Evolutionary conservation across 2,329 filamentous ascomycete species (phyloP), one percentile per base, ranked within the genome.

Genomic region (Apiospora koreana): DNA sequence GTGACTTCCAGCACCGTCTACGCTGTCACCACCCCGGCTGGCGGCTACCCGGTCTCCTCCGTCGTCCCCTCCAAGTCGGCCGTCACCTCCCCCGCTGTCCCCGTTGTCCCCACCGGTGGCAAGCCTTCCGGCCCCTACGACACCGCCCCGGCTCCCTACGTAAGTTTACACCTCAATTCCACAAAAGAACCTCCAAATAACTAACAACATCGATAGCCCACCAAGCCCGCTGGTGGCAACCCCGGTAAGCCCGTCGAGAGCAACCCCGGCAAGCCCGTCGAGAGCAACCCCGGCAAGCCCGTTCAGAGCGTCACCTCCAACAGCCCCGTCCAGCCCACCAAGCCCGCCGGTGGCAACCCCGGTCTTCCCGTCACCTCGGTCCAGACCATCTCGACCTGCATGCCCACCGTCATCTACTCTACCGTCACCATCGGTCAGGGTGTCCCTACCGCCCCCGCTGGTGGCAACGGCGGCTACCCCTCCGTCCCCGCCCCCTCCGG

Each of bases 381-480:
- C 72, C 73, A 75, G 69, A 77, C 76, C 65, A 75, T 77, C 71
- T 74, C 74, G 25, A 48, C 67, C 41, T 70, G 65, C 66, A 46
- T 70, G 42, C 65, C 65, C 41, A 70, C 69, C 58, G 67, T 70
- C 69, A 68, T 67, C 38, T 68, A 68, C 69, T 84, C 80, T 74
- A 83, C 86, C 82, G 87, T 86, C 80, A 88, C 86, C 72, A 85
- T 87, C 76, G 78, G 87, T 79, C 86, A 86, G 76, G 84, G 83
- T 62, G 85, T 87, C 75, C 84, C 86, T 83, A 86, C 86, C 83
- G 23, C 50, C 43, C 68, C 70, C 50, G 67, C 64, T 48, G 46
- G 80, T 81, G 50, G 48, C 48, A 54, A 54, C 48, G 48, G 28
- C 50, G 28, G 31, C 75, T 86, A 84, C 78, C 77, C 85, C 72